Evolutionary conservation across 257 asterid species (phyloP).

Genomic region (Capsicum rhomboideum): DNA sequence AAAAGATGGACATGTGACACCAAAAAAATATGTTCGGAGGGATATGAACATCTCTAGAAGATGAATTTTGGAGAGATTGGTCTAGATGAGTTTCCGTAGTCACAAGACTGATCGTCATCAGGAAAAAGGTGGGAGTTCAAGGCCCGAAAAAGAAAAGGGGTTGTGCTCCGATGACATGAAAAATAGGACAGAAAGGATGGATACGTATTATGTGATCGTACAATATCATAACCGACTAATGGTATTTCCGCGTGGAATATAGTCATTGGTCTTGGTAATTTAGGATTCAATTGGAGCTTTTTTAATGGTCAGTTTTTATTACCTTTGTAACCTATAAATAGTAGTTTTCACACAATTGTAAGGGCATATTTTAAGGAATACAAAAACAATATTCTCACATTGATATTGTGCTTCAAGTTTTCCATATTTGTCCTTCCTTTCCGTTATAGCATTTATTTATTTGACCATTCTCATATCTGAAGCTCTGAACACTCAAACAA

Average conservation of each 20-base stretch:
- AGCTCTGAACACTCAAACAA: not conserved
- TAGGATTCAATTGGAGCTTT: not conserved
- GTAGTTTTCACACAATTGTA: not conserved
- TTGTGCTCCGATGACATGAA: accelerated
- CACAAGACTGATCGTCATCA: not conserved
- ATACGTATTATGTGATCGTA: not conserved
- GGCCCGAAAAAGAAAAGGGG: not conserved
- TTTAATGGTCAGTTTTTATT: not conserved
- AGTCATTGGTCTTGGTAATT: not conserved
- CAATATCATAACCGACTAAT: not conserved
- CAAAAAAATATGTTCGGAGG: no score
- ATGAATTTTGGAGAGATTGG: not conserved
- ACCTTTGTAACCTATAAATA: not conserved
- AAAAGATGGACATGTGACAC: no score
- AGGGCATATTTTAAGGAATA: not conserved
- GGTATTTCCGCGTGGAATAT: not conserved
- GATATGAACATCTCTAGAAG: no score
- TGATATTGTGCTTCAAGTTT: not conserved
- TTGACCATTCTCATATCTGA: not conserved
- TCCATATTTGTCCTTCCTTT: not conserved
- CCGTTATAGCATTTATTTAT: not conserved
- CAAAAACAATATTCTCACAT: not conserved
- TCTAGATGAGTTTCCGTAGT: not conserved
- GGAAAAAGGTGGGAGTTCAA: accelerated
- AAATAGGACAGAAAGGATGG: not conserved